Evolutionary conservation across 2,329 filamentous ascomycete genomes (phyloP).

Genomic region (Aurifilum marmelostoma): DNA sequence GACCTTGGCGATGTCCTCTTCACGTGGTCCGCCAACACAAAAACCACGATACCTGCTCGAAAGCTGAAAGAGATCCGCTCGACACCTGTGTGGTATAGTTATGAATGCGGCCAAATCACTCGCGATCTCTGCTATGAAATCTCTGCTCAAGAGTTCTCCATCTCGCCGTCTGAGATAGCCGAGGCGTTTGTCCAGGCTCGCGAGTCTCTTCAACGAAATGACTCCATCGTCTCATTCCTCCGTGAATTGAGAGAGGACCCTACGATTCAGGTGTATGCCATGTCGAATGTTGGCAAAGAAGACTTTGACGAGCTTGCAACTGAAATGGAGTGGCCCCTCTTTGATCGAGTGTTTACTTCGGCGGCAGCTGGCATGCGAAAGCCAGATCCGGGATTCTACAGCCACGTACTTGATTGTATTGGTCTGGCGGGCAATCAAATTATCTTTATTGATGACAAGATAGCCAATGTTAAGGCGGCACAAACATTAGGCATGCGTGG

Average conservation of each 20-base stretch:
- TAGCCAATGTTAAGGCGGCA: not conserved
- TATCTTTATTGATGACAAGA: not conserved
- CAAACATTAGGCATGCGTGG: not conserved
- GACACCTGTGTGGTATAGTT: not conserved
- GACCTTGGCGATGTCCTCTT: constrained; percentile 43
- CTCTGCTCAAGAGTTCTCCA: constrained; percentile 33
- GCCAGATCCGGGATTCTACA: constrained; percentile 40
- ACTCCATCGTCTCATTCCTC: constrained; percentile 25
- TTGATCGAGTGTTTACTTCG: constrained; percentile 41
- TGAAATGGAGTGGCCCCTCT: constrained; percentile 39
- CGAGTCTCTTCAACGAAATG: constrained; percentile 35
- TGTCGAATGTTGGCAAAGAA: constrained; percentile 39
- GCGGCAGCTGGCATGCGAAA: constrained; percentile 40
- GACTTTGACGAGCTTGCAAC: constrained; percentile 35
- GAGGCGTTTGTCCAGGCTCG: constrained; percentile 37
- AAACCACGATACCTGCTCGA: constrained; percentile 33
- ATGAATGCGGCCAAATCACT: not conserved
- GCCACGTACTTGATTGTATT: constrained; percentile 36
- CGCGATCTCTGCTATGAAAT: constrained; percentile 22
- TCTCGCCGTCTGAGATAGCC: constrained; percentile 33
- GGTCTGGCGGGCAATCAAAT: not conserved
- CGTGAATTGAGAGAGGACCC: constrained; percentile 29
- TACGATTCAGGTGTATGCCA: constrained; percentile 35
- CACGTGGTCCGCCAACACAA: constrained; percentile 36
- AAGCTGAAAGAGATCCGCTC: constrained; percentile 27